Evolutionary conservation across 805 yeast species (phyloP), one percentile per base, ranked within the genome.

Genomic region (Starmerella vaccinii): DNA sequence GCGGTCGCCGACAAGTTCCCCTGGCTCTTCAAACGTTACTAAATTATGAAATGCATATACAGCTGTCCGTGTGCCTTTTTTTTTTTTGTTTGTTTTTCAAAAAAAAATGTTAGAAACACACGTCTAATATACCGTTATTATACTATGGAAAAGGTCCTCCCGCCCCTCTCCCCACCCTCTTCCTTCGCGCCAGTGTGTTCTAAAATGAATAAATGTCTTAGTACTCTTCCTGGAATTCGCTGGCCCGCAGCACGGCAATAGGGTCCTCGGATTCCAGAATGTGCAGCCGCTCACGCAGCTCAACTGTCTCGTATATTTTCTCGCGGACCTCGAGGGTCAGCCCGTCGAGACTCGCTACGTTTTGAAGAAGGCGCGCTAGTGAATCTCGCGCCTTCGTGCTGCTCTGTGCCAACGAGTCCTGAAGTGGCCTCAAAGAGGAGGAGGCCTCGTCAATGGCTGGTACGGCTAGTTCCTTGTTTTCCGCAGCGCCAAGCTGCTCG

Each of bases 1-100:
- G 50, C 57, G 10, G 38, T 57, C 7, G 57, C 60, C 16, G 60
- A 58, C 37, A 46, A 49, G 27, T 39, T 58, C 19, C 61, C 61
- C 12, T 55, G 57, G 56, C 26, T 58, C 22, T 58, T 58, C 49
- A 46, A 46, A 21, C 49, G 58, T 2, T 51, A 49, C 19, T 55
- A 37, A 35, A 13, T 16, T 19, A n/a, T 7, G 16, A 21, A 22
- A 9, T 30, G 33, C 15, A 15, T 30, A 12, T 12, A 26, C n/a
- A n/a, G n/a, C n/a, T n/a, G n/a, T n/a, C n/a, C n/a, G n/a, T n/a
- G n/a, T n/a, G n/a, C n/a, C n/a, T n/a, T n/a, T n/a, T n/a, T n/a
- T n/a, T n/a, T n/a, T n/a, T n/a, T n/a, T n/a, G n/a, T n/a, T n/a
- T n/a, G n/a, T n/a, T n/a, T n/a, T n/a, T n/a, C n/a, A n/a, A n/a